Base-by-base conservation (phyloP, 345 rosid species). In the Eucalyptus rudis region DNA sequence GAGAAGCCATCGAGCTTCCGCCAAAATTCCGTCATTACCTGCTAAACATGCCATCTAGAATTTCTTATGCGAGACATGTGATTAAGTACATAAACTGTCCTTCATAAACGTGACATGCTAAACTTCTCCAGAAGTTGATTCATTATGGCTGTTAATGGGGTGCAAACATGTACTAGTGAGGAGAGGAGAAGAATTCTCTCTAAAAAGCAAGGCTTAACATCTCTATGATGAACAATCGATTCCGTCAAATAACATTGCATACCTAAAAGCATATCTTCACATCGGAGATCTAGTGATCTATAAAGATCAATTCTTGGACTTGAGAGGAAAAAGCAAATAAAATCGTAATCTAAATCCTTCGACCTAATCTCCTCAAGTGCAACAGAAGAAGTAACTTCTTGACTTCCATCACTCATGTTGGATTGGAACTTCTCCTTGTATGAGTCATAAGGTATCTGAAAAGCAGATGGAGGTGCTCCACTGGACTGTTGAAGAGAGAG, bases 181-280 rank as follows among this genome's bases (percentile, higher is more conserved):
- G 84, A 76, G 43, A 76, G 40, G 47, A 40, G 13, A 76, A 76
- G 81, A 71, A 71, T 13, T 76, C 47, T 40, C 83, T 76, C 47
- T 76, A 76, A 20, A 11, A 76, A 8, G 31, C 49, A 89, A 17
- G 85, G 50, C 88, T 50, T 31, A 86, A 45, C 25, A 86, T 56
- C 84, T 4, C 47, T 40, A 86, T 8, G 29, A 52, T 50, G 45
- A 86, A 86, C 4, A 2, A 50, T 36, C 0, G 4, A 56, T 29
- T 29, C 54, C 20, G 0, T 44, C 7, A 54, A 44, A 52, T 68
- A 44, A 86, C 83, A 84, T 87, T 68, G 88, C 68, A 54, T 88
- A 96, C 99, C 96, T 92, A 94, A 92, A 91, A 97, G 92, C 99
- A 97, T 97, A 86, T 95, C 96, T 92, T 97, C 99, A 90, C 99